Evolutionary conservation across 1,139 yeast genomes (phyloP).

Genomic region (Pichia sp.): DNA sequence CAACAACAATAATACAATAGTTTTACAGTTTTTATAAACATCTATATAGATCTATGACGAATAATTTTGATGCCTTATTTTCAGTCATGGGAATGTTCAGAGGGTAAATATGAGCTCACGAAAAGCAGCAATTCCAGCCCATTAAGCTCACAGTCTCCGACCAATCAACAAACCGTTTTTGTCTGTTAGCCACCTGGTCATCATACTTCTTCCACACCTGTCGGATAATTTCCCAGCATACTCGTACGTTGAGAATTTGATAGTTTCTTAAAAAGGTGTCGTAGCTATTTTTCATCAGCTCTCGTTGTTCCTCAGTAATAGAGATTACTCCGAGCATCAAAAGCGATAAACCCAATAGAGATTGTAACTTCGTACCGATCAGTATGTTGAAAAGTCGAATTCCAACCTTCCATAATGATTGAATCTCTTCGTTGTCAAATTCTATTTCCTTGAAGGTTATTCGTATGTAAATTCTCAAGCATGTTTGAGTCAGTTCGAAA

Average conservation of each 20-base stretch:
- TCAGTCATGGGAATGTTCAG: no score
- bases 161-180: conserved; percentile 28
- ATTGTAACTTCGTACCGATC: conserved; percentile 45
- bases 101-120: conserved; percentile 14
- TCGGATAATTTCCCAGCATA: conserved; percentile 29
- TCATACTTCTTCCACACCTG: conserved; percentile 29
- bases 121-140: conserved; percentile 32
- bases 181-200: conserved; percentile 9
- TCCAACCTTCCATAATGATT: conserved; percentile 33
- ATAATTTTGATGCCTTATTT: not conserved
- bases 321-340: conserved; percentile 49
- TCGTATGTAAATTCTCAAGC: conserved; percentile 44
- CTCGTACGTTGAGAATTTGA: conserved; percentile 28
- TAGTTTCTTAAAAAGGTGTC: conserved; percentile 29
- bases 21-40: not conserved
- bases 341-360: conserved; percentile 47
- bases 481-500: conserved; percentile 47
- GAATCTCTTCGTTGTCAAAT: conserved; percentile 45
- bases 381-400: conserved; percentile 37
- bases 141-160: conserved; percentile 27
- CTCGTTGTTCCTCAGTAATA: conserved; percentile 36
- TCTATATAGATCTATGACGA: not conserved
- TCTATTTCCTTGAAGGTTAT: conserved; percentile 42
- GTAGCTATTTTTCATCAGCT: conserved; percentile 36
- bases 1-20: not conserved